Evolutionary conservation across 2,329 filamentous ascomycete genomes (phyloP).

Genomic region (Alternaria sp.): DNA sequence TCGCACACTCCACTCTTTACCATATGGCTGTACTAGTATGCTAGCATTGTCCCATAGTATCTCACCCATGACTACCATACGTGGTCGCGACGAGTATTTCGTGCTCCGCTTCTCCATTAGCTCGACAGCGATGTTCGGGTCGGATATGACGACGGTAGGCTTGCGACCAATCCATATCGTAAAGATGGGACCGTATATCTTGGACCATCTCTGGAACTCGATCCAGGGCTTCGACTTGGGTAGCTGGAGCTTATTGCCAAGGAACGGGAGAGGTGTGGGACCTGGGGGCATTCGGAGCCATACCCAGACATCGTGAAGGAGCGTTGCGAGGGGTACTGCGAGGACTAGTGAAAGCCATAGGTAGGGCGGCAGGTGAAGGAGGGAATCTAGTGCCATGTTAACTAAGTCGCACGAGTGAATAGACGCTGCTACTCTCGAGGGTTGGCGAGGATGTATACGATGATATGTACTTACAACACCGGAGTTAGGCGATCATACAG

Average conservation of each 20-base stretch:
- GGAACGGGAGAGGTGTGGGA: constrained; percentile 54
- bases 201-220: constrained; percentile 53
- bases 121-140: constrained; percentile 53
- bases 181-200: constrained; percentile 55
- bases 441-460: not conserved
- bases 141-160: constrained; percentile 54
- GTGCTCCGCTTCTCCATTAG: constrained; percentile 55
- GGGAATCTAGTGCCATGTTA: constrained; percentile 36
- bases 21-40: constrained; percentile 58
- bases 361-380: constrained; percentile 24
- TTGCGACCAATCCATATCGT: constrained; percentile 57
- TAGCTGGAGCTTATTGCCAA: constrained; percentile 47
- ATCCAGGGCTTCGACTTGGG: constrained; percentile 44
- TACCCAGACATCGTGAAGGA: constrained; percentile 37
- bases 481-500: not conserved
- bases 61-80: constrained; percentile 55
- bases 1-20: constrained; percentile 55
- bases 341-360: constrained; percentile 38
- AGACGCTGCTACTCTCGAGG: not conserved
- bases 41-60: constrained; percentile 53
- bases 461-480: constrained; percentile 8
- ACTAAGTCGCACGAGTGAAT: not conserved
- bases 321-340: constrained; percentile 28
- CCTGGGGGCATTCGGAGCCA: constrained; percentile 55
- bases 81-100: constrained; percentile 54